phyloP scores from a whole-genome alignment of 164 flowering plant genomes.

The Piper longum region DNA sequence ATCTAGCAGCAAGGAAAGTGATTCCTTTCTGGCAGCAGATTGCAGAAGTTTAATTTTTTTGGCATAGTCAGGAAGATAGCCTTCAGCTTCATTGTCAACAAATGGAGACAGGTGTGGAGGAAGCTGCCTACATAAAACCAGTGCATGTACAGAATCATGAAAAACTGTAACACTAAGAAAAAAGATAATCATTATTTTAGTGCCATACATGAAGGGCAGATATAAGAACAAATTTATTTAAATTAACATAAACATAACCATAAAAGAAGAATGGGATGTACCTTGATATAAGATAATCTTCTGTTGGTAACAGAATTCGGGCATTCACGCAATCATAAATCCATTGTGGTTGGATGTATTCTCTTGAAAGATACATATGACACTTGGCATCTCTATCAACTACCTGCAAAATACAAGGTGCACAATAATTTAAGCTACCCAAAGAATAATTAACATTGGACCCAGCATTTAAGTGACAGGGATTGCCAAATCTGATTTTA shows the following conservation, averaged over 20 bases:
- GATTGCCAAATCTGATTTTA: too few relatives aligned
- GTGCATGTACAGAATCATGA: too few relatives aligned
- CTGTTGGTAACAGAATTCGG: constrained; percentile 63
- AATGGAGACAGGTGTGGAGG: constrained; percentile 96
- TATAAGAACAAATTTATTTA: neutral
- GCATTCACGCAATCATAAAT: constrained; percentile 79
- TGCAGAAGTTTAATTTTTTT: constrained; percentile 59
- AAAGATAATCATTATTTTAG: neutral
- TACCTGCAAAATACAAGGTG: constrained; percentile 30
- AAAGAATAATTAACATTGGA: neutral
- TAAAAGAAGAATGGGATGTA: constrained; percentile 10
- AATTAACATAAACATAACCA: neutral
- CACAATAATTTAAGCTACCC: neutral
- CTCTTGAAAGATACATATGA: constrained; percentile 66
- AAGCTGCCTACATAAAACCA: constrained; percentile 38
- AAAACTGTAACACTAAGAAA: neutral
- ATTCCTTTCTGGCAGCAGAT: constrained; percentile 61
- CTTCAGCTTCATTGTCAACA: constrained; percentile 85
- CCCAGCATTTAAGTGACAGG: too few relatives aligned
- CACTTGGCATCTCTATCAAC: constrained; percentile 77
- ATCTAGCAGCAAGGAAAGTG: constrained; percentile 81
- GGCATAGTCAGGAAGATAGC: constrained; percentile 88
- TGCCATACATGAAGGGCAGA: neutral
- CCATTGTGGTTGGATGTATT: constrained; percentile 94
- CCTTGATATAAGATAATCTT: constrained; percentile 73